Evolutionary conservation across 257 asterid species (phyloP).

Genomic region (Forsythia suspensa): DNA sequence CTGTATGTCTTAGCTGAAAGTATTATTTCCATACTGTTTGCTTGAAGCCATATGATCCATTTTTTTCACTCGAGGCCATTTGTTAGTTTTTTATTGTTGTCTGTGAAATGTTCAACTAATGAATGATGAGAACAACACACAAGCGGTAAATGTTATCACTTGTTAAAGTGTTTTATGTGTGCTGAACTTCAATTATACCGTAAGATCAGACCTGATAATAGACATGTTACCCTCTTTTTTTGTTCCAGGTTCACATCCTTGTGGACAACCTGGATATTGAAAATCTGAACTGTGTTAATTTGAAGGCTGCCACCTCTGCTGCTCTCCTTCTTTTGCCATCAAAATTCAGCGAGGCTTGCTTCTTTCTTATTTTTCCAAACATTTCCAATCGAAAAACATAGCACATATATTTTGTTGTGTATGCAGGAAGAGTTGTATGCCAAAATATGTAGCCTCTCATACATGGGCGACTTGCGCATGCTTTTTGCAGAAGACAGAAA

Average conservation of each 20-base stretch:
- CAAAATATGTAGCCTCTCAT: constrained; percentile 83
- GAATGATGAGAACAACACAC: background rate
- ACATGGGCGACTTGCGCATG: constrained; percentile 89
- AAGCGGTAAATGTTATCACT: background rate
- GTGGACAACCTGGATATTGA: constrained; percentile 62
- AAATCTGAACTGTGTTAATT: constrained; percentile 60
- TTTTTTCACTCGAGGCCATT: constrained; percentile 3
- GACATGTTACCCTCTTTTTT: constrained; percentile 8
- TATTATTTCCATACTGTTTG: background rate
- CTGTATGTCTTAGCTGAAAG: constrained; percentile 44
- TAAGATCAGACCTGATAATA: constrained; percentile 14
- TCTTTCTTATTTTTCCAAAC: constrained; percentile 20
- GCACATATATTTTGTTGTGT: constrained; percentile 11
- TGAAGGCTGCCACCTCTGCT: constrained; percentile 75
- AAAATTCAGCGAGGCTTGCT: constrained; percentile 67
- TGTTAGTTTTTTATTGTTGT: background rate
- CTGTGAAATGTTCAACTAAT: constrained; percentile 1
- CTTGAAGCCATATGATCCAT: background rate
- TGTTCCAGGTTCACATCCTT: constrained; percentile 62
- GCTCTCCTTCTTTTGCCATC: constrained; percentile 94
- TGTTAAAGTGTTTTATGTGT: background rate
- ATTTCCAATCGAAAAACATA: constrained; percentile 8
- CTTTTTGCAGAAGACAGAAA: constrained; percentile 88
- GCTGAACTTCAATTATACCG: background rate
- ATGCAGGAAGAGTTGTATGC: constrained; percentile 84